phyloP scores from a whole-genome alignment of 495 filamentous ascomycete genomes.

The Annulohypoxylon maeteangense region DNA sequence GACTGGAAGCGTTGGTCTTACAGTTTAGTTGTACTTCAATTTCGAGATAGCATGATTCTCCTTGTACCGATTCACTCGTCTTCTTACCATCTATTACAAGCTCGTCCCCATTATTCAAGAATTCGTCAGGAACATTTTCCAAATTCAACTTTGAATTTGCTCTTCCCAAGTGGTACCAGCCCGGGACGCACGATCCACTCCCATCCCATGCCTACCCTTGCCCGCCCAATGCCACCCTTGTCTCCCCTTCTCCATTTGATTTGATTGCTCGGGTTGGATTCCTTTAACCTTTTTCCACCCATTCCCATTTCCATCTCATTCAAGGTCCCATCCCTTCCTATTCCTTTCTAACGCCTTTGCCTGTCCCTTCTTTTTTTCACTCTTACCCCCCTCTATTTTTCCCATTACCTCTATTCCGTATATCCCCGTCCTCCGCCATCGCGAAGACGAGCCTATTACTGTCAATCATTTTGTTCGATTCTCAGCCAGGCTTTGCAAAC shows the following conservation, averaged over 20 bases:
- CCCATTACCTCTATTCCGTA: slow-evolving; percentile 22
- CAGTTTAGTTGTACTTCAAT: background rate
- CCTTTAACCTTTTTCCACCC: slow-evolving; percentile 26
- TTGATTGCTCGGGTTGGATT: background rate
- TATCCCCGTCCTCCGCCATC: slow-evolving; percentile 27
- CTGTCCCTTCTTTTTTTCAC: slow-evolving; percentile 29
- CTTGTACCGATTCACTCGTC: slow-evolving; percentile 1
- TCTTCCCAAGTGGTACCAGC: slow-evolving; percentile 18
- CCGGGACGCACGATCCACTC: slow-evolving; percentile 38
- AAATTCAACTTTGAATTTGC: slow-evolving; percentile 16
- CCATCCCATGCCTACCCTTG: slow-evolving; percentile 21
- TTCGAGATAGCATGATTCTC: background rate
- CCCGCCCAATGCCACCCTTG: background rate
- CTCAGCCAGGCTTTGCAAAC: slow-evolving; percentile 44
- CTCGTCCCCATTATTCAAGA: slow-evolving; percentile 21
- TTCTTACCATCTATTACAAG: slow-evolving; percentile 25
- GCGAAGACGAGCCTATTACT: slow-evolving; percentile 49
- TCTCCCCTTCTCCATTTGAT: slow-evolving; percentile 4
- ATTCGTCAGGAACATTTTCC: slow-evolving; percentile 41
- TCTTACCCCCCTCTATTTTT: slow-evolving; percentile 32
- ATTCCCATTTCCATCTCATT: slow-evolving; percentile 44
- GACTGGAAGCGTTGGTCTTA: background rate
- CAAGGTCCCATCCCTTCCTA: slow-evolving; percentile 49
- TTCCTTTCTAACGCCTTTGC: slow-evolving; percentile 27
- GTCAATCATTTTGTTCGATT: slow-evolving; percentile 47